Base-by-base conservation (phyloP, 2,329 filamentous ascomycete genomes). In the Cercospora nicotianae region DNA sequence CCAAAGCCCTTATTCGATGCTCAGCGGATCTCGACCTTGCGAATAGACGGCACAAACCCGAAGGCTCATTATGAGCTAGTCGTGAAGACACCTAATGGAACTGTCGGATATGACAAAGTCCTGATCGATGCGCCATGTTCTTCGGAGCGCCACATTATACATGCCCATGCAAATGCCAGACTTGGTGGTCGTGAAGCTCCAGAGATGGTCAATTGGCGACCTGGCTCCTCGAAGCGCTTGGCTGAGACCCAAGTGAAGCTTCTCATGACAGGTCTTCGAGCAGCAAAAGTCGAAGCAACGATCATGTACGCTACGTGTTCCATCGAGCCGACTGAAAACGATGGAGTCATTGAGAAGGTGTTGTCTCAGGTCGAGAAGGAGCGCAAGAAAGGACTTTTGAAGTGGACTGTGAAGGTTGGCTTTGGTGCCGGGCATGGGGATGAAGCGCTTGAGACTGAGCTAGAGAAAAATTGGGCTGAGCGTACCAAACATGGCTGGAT, bases 241-340 rank as follows among this genome's bases (percentile, higher is more conserved):
- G 79, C 78, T 3, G 77, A 77, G 67, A 75, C 73, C 3, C 75
- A 76, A 67, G 65, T 74, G n/a, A 76, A 77, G 28, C 70, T 81
- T 59, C 74, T 81, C 33, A 70, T 80, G 75, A 78, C 76, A 31
- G 80, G 79, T 2, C 67, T 82, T 42, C 71, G 71, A 33, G 78
- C 77, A 9, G 78, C 77, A 2, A 76, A 73, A 26, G 64, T 77
- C 1, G 80, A 79, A 16, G 80, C 79, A 1, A 75, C 67, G 1
- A 76, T 82, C 6, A 72, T 81, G 45, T 82, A 82, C 66, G 79
- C 79, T 7, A 81, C 80, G 0, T 81, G 80, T 65, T 81, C 80
- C 12, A 72, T 82, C 10, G 79, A 80, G 66, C 68, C 65, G 4
- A 77, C 75, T 0, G 80, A 82, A 76, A 82, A 82, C 42, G 80